phyloP scores from a whole-genome alignment of 2,329 filamentous ascomycete genomes.

The Tetracladium maxilliforme region DNA sequence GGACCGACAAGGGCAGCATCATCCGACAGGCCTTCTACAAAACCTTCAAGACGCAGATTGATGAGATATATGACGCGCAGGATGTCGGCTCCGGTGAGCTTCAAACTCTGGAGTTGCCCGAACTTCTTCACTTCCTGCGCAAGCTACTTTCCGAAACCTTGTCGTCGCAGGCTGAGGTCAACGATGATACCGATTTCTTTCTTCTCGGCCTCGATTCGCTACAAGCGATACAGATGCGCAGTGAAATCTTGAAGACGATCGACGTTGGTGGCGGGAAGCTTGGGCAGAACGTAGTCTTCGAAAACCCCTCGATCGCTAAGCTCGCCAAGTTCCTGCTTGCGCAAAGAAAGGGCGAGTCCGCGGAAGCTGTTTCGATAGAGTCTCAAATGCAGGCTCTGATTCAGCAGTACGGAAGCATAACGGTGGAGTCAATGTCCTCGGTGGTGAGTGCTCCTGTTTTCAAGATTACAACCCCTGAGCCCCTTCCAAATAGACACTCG shows the following conservation, averaged over 20 bases:
- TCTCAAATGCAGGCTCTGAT: conserved; percentile 30
- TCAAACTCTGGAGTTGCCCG: too few species aligned
- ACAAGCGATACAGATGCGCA: conserved; percentile 39
- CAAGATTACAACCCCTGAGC: too few species aligned
- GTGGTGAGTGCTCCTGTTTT: too few species aligned
- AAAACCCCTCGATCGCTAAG: conserved; percentile 31
- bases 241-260: conserved; percentile 32
- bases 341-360: conserved; percentile 20
- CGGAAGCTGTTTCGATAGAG: conserved; percentile 17
- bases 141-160: conserved; percentile 12
- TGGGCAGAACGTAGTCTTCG: conserved; percentile 42
- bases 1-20: too few species aligned
- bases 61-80: conserved; percentile 2
- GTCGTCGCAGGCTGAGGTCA: conserved; percentile 9
- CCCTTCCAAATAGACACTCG: too few species aligned
- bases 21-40: too few species aligned
- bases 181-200: conserved; percentile 40
- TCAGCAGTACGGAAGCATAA: conserved; percentile 21
- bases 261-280: conserved; percentile 29
- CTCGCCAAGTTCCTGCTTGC: conserved; percentile 28
- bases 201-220: conserved; percentile 40
- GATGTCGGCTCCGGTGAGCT: too few species aligned
- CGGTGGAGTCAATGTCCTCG: background rate
- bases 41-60: too few species aligned
- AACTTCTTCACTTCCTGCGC: too few species aligned